Percentiles rank a stretch among this genome's conserved stretches.
Conservation (phyloP, 257 asterid species). For the Solanum chilense region DNA sequence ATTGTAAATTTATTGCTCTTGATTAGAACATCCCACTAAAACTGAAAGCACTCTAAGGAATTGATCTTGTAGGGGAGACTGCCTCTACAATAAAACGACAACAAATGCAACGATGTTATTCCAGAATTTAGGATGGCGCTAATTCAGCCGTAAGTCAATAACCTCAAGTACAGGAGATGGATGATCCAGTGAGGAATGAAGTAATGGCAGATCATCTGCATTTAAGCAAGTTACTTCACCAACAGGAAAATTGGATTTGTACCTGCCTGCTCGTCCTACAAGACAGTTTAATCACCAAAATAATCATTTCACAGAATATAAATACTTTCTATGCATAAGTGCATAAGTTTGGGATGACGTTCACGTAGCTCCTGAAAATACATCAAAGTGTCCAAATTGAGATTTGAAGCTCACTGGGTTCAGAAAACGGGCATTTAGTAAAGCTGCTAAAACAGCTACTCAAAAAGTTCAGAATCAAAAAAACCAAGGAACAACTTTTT, state of each 20-base stretch:
- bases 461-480: background rate
- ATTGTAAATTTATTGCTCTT: constrained; percentile 8
- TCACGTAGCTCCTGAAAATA: background rate
- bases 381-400: background rate
- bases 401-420: background rate
- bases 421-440: background rate
- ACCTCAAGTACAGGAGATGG: constrained; percentile 89
- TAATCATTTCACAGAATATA: background rate
- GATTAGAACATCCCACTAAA: background rate
- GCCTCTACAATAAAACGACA: background rate
- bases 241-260: constrained; percentile 65
- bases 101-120: background rate
- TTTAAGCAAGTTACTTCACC: constrained; percentile 89
- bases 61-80: background rate
- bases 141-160: background rate
- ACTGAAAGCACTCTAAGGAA: background rate
- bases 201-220: constrained; percentile 59
- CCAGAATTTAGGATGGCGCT: background rate
- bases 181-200: constrained; percentile 57
- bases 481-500: background rate
- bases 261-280: constrained; percentile 99
- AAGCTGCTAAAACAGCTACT: background rate
- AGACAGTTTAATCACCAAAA: constrained; percentile 3
- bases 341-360: background rate
- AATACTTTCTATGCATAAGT: background rate